These are phyloP conservation scores for Ogataea populi-albae DNA, from an alignment of 805 yeast species.

Conservation along the genomic window DNA sequence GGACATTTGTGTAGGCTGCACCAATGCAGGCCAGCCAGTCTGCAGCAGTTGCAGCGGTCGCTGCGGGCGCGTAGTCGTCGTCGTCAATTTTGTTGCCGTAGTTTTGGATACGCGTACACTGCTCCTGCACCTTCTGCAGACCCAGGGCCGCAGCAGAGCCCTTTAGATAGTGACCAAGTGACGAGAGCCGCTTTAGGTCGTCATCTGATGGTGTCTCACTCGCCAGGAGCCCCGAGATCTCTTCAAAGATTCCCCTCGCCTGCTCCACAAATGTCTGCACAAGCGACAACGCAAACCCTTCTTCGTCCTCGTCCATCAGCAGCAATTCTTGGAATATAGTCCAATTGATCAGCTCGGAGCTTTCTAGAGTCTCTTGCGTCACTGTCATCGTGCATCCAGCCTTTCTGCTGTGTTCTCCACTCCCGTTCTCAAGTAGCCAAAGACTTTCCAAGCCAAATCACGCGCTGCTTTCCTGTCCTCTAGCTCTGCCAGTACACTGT, in stretches of 20 bases:
- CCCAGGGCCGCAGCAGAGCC: slow-evolving; percentile 97
- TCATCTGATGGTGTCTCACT: slow-evolving; percentile 28
- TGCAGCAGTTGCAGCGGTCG: slow-evolving; percentile 31
- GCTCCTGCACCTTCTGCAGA: slow-evolving; percentile 70
- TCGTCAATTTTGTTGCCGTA: slow-evolving; percentile 55
- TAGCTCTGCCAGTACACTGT: too few relatives aligned
- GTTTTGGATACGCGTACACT: slow-evolving; percentile 93
- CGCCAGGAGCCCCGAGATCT: slow-evolving; percentile 58
- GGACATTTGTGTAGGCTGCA: slow-evolving; percentile 53
- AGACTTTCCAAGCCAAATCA: too few relatives aligned
- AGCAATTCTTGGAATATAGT: slow-evolving; percentile 80
- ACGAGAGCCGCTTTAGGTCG: slow-evolving; percentile 58
- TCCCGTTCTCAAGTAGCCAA: too few relatives aligned
- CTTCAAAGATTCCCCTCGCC: slow-evolving; percentile 72
- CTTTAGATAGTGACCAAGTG: slow-evolving; percentile 87
- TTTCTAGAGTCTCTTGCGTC: slow-evolving; percentile 33
- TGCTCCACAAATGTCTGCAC: slow-evolving; percentile 87
- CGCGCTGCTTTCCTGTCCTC: too few relatives aligned
- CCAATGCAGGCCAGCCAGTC: slow-evolving; percentile 41
- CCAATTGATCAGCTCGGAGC: slow-evolving; percentile 80
- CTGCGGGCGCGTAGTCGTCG: slow-evolving; percentile 27
- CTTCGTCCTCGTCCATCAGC: slow-evolving; percentile 96
- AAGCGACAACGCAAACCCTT: slow-evolving; percentile 77
- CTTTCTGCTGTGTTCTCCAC: too few relatives aligned
- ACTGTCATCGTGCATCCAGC: too few relatives aligned